Evolutionary conservation across 1,139 yeast species (phyloP).

Genomic region (Magnusiomyces sp.): DNA sequence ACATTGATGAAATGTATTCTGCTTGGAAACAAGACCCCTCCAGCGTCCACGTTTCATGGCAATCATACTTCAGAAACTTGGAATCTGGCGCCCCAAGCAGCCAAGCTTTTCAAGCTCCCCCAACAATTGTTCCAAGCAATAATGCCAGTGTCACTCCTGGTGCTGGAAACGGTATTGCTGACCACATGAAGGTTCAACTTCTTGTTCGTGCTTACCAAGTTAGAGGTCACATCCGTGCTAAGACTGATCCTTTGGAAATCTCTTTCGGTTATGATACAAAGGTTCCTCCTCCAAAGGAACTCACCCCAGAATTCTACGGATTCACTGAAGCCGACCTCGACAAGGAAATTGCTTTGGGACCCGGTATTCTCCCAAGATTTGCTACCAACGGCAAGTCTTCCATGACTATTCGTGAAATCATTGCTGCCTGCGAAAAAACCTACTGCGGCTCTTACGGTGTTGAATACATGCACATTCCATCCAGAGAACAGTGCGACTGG

Average conservation of each 20-base stretch:
- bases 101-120: slow-evolving; percentile 82
- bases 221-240: slow-evolving; percentile 94
- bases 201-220: slow-evolving; percentile 98
- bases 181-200: slow-evolving; percentile 91
- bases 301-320: slow-evolving; percentile 85
- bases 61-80: slow-evolving; percentile 84
- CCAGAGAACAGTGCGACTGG: slow-evolving; percentile 96
- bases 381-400: slow-evolving; percentile 48
- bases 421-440: slow-evolving; percentile 67
- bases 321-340: slow-evolving; percentile 80
- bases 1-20: slow-evolving; percentile 95
- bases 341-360: slow-evolving; percentile 83
- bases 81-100: slow-evolving; percentile 60
- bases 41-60: slow-evolving; percentile 94
- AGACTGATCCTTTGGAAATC: slow-evolving; percentile 87
- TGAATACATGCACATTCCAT: slow-evolving; percentile 94
- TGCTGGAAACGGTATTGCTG: slow-evolving; percentile 48
- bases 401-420: slow-evolving; percentile 67
- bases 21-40: slow-evolving; percentile 89
- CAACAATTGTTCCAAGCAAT: slow-evolving; percentile 67
- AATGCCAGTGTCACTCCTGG: slow-evolving; percentile 48
- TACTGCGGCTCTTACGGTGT: slow-evolving; percentile 89
- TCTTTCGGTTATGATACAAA: slow-evolving; percentile 63
- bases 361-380: slow-evolving; percentile 93
- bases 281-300: slow-evolving; percentile 59